A percentile compares a stretch with the other conserved stretches of the same genome.
Evolutionary conservation across 2,329 filamentous ascomycete species (phyloP).

Genomic region (Epichloe bromicola): DNA sequence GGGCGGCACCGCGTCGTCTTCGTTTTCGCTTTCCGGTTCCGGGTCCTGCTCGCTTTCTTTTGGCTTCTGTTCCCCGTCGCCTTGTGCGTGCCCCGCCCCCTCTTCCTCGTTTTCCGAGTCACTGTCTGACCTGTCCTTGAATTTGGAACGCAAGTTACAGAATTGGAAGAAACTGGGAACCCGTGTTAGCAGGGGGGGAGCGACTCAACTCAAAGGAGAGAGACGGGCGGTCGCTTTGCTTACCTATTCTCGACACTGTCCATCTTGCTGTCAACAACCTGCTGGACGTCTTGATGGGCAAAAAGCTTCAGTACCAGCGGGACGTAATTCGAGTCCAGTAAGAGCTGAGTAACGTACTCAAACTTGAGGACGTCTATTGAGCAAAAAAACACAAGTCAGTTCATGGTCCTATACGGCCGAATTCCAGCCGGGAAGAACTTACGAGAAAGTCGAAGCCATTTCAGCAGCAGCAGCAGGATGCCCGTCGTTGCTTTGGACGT

Average conservation of each 20-base stretch:
- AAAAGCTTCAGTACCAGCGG: conserved; percentile 87
- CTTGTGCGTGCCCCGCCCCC: conserved; percentile 15
- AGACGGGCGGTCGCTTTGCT: conserved; percentile 10
- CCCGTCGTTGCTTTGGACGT: conserved; percentile 86
- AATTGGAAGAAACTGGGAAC: conserved; percentile 70
- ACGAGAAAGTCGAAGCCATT: conserved; percentile 96
- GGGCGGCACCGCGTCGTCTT: conserved; percentile 79
- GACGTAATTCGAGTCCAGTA: conserved; percentile 91
- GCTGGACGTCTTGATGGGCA: conserved; percentile 86
- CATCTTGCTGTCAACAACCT: conserved; percentile 72
- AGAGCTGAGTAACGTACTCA: conserved; percentile 84
- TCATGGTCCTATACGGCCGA: not conserved
- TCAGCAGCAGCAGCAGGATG: conserved; percentile 72
- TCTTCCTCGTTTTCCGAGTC: conserved; percentile 15
- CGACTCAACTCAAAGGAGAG: not conserved
- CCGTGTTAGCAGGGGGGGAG: not conserved
- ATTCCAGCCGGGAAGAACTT: conserved; percentile 22
- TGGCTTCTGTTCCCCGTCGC: conserved; percentile 20
- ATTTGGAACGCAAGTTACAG: conserved; percentile 57
- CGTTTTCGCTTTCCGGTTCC: conserved; percentile 51
- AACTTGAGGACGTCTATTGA: conserved; percentile 76
- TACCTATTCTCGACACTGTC: conserved; percentile 74
- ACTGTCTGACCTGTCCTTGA: conserved; percentile 21
- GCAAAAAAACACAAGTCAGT: not conserved
- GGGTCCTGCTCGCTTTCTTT: conserved; percentile 14